These are phyloP conservation scores for Trichoderma orchidacearum DNA, from an alignment of 495 filamentous ascomycete genomes.

Conservation along the genomic window DNA sequence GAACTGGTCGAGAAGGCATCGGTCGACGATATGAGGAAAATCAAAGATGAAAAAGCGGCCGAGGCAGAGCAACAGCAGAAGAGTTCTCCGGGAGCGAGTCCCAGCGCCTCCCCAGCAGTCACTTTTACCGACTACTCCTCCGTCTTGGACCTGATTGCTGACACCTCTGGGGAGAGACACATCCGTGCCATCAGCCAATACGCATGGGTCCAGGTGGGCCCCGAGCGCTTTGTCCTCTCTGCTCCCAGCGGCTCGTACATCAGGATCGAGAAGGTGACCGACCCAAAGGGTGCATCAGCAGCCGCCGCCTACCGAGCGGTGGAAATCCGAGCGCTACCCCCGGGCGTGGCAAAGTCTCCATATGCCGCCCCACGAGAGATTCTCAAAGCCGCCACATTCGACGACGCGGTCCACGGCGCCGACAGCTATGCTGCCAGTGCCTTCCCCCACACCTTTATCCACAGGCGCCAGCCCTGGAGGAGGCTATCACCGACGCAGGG, in stretches of 20 bases:
- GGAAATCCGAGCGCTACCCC: conserved; percentile 23
- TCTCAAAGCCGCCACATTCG: conserved; percentile 42
- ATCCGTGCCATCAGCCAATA: conserved; percentile 60
- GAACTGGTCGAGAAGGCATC: conserved; percentile 54
- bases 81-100: neutral
- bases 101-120: conserved; percentile 21
- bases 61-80: conserved; percentile 18
- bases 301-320: conserved; percentile 16
- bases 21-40: conserved; percentile 39
- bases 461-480: conserved; percentile 51
- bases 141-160: conserved; percentile 75
- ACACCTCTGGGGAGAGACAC: conserved; percentile 60
- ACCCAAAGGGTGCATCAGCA: conserved; percentile 5
- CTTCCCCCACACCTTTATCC: conserved; percentile 47
- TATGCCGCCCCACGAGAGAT: conserved; percentile 55
- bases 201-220: conserved; percentile 67
- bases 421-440: conserved; percentile 61
- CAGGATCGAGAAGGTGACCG: conserved; percentile 38
- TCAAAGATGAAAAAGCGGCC: conserved; percentile 29
- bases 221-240: conserved; percentile 51
- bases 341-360: conserved; percentile 28
- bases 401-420: conserved; percentile 63
- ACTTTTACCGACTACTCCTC: conserved; percentile 83
- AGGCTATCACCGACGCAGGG: conserved; percentile 45
- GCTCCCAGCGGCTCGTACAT: conserved; percentile 42